Evolutionary conservation across 192 early-diverging fungal genomes (phyloP), one percentile per base, ranked within the genome.

Genomic region (Mortierella claussenii): DNA sequence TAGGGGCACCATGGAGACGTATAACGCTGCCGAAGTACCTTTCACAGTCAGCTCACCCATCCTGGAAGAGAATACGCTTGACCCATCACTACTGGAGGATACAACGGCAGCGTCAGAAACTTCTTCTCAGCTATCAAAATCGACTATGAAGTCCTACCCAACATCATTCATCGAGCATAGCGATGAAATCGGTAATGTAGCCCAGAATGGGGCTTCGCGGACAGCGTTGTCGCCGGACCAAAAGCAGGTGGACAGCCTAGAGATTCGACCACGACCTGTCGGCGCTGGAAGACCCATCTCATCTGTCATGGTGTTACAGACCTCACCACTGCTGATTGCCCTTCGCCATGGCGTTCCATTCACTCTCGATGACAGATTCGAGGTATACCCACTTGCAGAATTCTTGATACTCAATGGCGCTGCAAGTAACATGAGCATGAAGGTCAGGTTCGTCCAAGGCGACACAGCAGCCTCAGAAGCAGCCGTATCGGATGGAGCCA

Each of bases 401-500:
- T 76, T 67, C 31, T 34, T 76, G 64, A 76, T 76, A 44, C 73
- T 54, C 46, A 76, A 76, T 26, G 73, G 73, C 9, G 73, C 73
- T 2, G 73, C 73, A 13, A 67, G 73, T 21, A 76, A 76, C 18
- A 55, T 62, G 59, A 66, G 73, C 33, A 47, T 76, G 44, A 57
- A 76, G 33, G 73, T 76, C 17, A 66, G 61, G 28, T 18, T 76
- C 6, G 30, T 76, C 32, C 27, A 18, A 28, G 51, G 23, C 40
- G 37, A 26, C 6, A 1, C 56, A 13, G 11, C 56, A 48, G 0
- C 24, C 20, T n/a, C n/a, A n/a, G n/a, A n/a, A n/a, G 17, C 5
- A n/a, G 32, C 27, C 46, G 5, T 23, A 7, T 4, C 28, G 28
- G 30, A 53, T 10, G 12, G 26, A 28, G 8, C 50, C 30, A 4